These are phyloP conservation scores for Cicer chorassanicum DNA, from an alignment of 306 rosid genomes.

Conservation along the genomic window DNA sequence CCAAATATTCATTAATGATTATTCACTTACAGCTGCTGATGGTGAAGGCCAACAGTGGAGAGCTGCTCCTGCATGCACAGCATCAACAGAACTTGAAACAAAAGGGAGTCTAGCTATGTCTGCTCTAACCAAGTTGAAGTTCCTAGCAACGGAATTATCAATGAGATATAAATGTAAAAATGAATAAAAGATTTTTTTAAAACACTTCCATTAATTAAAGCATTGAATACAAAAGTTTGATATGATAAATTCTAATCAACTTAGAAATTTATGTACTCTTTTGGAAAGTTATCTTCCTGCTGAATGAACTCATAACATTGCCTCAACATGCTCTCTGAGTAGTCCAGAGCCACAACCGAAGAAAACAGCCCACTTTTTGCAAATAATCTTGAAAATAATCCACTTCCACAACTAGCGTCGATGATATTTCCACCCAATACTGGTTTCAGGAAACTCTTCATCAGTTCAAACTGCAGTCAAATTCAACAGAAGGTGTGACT, in stretches of 20 bases:
- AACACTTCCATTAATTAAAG: slow-evolving; percentile 4
- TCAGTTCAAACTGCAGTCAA: slow-evolving; percentile 81
- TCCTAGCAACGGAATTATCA: slow-evolving; percentile 52
- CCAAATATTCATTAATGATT: slow-evolving; percentile 14
- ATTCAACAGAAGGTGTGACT: slow-evolving; percentile 36
- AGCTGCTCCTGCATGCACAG: slow-evolving; percentile 97
- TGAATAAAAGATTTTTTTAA: slow-evolving; percentile 22
- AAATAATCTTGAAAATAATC: slow-evolving; percentile 85
- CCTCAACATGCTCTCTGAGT: slow-evolving; percentile 91
- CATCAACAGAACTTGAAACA: slow-evolving; percentile 83
- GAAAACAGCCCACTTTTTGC: slow-evolving; percentile 89
- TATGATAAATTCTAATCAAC: slow-evolving; percentile 26
- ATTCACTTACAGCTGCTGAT: slow-evolving; percentile 72
- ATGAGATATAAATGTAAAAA: slow-evolving; percentile 37
- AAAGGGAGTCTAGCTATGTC: slow-evolving; percentile 94
- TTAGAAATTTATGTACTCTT: slow-evolving; percentile 59
- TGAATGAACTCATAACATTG: slow-evolving; percentile 80
- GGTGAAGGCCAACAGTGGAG: slow-evolving; percentile 99
- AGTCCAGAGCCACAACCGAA: slow-evolving; percentile 81
- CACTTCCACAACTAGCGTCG: slow-evolving; percentile 96
- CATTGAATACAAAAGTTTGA: slow-evolving; percentile 21
- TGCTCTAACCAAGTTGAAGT: slow-evolving; percentile 77
- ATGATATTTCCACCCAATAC: slow-evolving; percentile 81
- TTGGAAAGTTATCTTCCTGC: slow-evolving; percentile 81
- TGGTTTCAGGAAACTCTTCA: slow-evolving; percentile 71